Evolutionary conservation across 2,329 filamentous ascomycete genomes (phyloP).

Genomic region (Leptographium galeiforme): DNA sequence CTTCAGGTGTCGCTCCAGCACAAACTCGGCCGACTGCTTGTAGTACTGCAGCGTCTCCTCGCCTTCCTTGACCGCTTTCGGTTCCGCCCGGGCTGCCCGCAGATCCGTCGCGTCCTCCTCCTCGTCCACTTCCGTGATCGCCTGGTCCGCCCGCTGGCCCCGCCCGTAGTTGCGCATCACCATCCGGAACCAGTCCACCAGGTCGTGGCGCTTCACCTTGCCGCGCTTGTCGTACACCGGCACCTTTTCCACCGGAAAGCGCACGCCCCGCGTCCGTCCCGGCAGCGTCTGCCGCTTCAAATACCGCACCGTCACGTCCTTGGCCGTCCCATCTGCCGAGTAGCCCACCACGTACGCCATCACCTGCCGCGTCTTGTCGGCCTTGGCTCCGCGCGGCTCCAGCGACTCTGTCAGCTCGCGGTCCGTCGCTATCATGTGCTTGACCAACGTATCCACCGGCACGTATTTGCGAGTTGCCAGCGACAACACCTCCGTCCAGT

Average conservation of each 20-base stretch:
- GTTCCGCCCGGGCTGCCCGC: constrained; percentile 56
- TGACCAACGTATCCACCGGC: constrained; percentile 64
- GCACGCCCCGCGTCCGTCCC: constrained; percentile 76
- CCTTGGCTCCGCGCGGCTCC: constrained; percentile 70
- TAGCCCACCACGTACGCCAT: constrained; percentile 82
- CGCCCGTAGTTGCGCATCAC: constrained; percentile 60
- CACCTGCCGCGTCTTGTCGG: constrained; percentile 76
- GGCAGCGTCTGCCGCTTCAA: constrained; percentile 70
- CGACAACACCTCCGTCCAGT: constrained; percentile 86
- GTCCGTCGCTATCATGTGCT: constrained; percentile 54
- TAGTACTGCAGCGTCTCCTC: constrained; percentile 79
- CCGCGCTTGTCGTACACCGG: constrained; percentile 66
- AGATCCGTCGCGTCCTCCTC: constrained; percentile 68
- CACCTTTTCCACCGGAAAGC: constrained; percentile 67
- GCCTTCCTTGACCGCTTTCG: constrained; percentile 59
- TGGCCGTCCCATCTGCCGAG: constrained; percentile 73
- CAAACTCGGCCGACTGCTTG: constrained; percentile 73
- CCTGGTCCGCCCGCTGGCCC: constrained; percentile 28
- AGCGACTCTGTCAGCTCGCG: constrained; percentile 60
- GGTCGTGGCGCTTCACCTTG: constrained; percentile 62
- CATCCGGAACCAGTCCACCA: constrained; percentile 71
- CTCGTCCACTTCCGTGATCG: constrained; percentile 60
- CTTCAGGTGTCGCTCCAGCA: constrained; percentile 73
- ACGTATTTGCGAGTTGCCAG: constrained; percentile 67
- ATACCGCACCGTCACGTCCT: constrained; percentile 89